A percentile compares a stretch with the other conserved stretches of the same genome.
Evolutionary conservation across 768 basidiomycete genomes (phyloP).

Genomic region (Paxillus rubicundulus): DNA sequence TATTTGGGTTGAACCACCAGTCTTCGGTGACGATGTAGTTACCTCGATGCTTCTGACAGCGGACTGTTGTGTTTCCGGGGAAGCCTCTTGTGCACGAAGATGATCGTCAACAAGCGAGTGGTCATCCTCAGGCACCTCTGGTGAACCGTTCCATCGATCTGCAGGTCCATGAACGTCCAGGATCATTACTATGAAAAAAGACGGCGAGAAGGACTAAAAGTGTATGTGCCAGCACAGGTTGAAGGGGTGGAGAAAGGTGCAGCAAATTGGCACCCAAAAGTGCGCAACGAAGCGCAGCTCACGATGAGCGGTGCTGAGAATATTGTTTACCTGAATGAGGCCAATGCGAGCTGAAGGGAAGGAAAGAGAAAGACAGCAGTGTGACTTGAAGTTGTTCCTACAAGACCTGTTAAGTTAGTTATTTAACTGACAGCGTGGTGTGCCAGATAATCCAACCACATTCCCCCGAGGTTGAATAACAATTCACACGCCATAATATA

Average conservation of each 20-base stretch:
- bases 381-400: constrained; percentile 12
- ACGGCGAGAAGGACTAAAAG: background rate
- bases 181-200: constrained; percentile 17
- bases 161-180: constrained; percentile 28
- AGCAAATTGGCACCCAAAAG: background rate
- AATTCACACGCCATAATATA: constrained; percentile 1
- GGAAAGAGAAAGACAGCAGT: background rate
- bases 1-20: constrained; percentile 28
- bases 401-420: constrained; percentile 1
- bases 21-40: constrained; percentile 26
- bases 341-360: constrained; percentile 5
- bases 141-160: constrained; percentile 39
- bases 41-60: constrained; percentile 28
- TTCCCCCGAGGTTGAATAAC: background rate
- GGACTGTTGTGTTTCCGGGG: constrained; percentile 13
- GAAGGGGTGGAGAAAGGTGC: background rate
- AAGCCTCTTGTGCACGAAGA: background rate
- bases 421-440: constrained; percentile 6
- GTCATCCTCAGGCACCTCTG: constrained; percentile 36
- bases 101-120: constrained; percentile 25
- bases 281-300: constrained; percentile 1
- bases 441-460: background rate
- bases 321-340: background rate
- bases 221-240: background rate
- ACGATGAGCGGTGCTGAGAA: background rate